These are phyloP conservation scores for Circinella umbellata DNA, from an alignment of 371 early-diverging fungal species.

Conservation along the genomic window DNA sequence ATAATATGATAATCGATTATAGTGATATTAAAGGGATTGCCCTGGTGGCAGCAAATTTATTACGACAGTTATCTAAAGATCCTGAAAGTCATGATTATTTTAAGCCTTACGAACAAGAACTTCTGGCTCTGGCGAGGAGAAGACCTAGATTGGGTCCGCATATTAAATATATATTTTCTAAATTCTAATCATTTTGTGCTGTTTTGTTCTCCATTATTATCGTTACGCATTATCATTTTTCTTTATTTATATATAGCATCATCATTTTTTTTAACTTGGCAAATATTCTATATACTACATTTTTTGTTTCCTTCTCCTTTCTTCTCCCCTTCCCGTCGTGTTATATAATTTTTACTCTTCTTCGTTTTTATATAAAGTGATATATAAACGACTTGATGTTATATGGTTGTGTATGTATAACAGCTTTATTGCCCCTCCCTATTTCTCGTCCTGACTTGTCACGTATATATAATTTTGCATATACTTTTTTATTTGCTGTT, in stretches of 20 bases:
- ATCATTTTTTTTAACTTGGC: too few species aligned
- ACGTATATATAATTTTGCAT: background rate
- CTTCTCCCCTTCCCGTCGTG: too few species aligned
- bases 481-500: background rate
- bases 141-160: constrained; percentile 40
- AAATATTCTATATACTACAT: too few species aligned
- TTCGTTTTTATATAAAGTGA: too few species aligned
- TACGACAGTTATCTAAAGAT: constrained; percentile 69
- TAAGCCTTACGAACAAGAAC: constrained; percentile 62
- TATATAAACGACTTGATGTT: too few species aligned
- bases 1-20: constrained; percentile 17
- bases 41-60: constrained; percentile 66
- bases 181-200: constrained; percentile 6
- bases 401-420: background rate
- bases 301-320: too few species aligned
- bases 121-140: constrained; percentile 39
- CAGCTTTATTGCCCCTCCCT: background rate
- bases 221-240: background rate
- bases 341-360: too few species aligned
- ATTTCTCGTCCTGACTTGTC: background rate
- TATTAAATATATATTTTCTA: constrained; percentile 24
- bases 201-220: background rate
- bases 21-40: constrained; percentile 70
- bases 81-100: constrained; percentile 59
- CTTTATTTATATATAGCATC: too few species aligned